Base-by-base conservation (phyloP, 2,329 filamentous ascomycete genomes). In the Phaeosphaeria sp. region DNA sequence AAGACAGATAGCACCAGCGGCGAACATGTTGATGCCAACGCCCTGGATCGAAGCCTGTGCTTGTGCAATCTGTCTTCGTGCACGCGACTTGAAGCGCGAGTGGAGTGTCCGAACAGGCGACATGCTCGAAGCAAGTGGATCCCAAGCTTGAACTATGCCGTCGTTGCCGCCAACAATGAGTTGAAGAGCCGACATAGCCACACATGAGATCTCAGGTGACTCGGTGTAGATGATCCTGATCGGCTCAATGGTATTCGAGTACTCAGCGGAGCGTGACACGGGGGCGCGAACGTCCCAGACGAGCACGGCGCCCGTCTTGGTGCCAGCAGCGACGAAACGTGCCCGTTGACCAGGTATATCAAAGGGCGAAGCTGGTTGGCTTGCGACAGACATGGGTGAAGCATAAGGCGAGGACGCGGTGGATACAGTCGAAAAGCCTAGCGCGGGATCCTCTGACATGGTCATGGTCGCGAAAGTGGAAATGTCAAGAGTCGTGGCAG, bases 91-190 rank as follows among this genome's bases (percentile, higher is more conserved):
- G 64, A 94, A 93, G 15, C 91, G 88, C 2, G 92, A 92, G 72
- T 96, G 93, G 53, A 99, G 82, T 0, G 93, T 98, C 40, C 93
- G 88, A 51, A 98, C 85, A 0, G 95, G 92, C 20, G 89, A 87
- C 18, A 84, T 78, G 0, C 85, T 90, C 1, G 94, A 98, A 1
- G 89, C 92, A 47, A 99, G 81, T n/a, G 91, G 91, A 79, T 99
- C 95, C 95, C 95, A 99, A 6, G 93, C 91, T 76, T 98, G 95
- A 4, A 97, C 94, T 2, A 98, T 85, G 0, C 95, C 94, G 77
- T 99, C 95, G 65, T 91, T 97, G 24, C 95, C 95, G 49, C 95
- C 95, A 74, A 97, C 92, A 6, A 98, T 91, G 17, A 99, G 79
- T 72, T 96, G 96, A 17, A 99, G 81, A 1, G 92, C 91, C 1